Evolutionary conservation across 192 early-diverging fungal genomes (phyloP).

Genomic region (Blastocladiella britannica): DNA sequence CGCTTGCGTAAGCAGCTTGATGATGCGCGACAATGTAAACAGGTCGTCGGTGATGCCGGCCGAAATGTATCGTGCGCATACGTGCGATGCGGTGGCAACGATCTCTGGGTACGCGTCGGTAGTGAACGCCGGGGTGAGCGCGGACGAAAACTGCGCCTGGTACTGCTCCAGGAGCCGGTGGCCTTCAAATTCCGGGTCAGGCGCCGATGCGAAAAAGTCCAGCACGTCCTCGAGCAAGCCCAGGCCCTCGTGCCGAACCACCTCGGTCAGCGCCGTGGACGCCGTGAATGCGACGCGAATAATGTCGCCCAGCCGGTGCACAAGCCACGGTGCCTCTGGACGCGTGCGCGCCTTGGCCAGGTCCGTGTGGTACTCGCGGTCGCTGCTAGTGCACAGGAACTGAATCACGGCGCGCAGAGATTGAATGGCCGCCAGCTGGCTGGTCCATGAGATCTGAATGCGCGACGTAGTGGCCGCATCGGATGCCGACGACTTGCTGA

Average conservation of each 20-base stretch:
- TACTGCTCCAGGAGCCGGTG: slow-evolving; percentile 72
- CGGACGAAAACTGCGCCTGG: slow-evolving; percentile 80
- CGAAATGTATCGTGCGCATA: slow-evolving; percentile 63
- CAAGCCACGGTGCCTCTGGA: slow-evolving; percentile 43
- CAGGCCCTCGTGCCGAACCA: slow-evolving; percentile 60
- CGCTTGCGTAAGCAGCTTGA: slow-evolving; percentile 45
- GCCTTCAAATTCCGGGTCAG: slow-evolving; percentile 78
- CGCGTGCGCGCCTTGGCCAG: slow-evolving; percentile 32
- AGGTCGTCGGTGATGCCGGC: slow-evolving; percentile 74
- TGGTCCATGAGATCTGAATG: slow-evolving; percentile 36
- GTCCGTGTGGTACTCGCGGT: slow-evolving; percentile 43
- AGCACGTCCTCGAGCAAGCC: slow-evolving; percentile 56
- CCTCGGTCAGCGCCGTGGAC: slow-evolving; percentile 49
- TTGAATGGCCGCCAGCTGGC: slow-evolving; percentile 53
- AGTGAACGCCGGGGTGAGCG: slow-evolving; percentile 67
- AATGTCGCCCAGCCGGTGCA: slow-evolving; percentile 58
- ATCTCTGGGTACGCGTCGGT: slow-evolving; percentile 54
- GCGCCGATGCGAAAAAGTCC: slow-evolving; percentile 42
- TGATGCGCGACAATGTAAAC: slow-evolving; percentile 39
- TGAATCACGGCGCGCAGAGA: slow-evolving; percentile 49
- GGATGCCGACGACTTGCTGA: slow-evolving; percentile 18
- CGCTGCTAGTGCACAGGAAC: slow-evolving; percentile 27
- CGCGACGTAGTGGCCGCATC: too few species aligned
- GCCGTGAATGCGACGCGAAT: slow-evolving; percentile 80
- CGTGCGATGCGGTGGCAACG: slow-evolving; percentile 48